These are phyloP conservation scores for Acorus calamus DNA, from an alignment of 106 monocot species.

Conservation along the genomic window DNA sequence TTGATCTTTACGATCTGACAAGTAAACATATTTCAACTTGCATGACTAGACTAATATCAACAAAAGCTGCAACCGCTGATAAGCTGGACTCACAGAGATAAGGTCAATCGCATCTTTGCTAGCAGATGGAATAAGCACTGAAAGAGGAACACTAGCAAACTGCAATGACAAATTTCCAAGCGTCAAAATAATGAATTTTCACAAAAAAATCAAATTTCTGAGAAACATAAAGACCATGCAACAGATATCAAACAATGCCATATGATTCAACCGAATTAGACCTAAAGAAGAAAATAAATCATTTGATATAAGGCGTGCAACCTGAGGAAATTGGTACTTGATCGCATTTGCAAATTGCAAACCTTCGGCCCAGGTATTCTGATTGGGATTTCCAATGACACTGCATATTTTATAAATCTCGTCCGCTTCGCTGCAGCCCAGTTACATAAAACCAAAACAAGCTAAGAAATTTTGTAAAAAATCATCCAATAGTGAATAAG, in stretches of 20 bases:
- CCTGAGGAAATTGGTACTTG: conserved; percentile 65
- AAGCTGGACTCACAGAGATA: conserved; percentile 22
- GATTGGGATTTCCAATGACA: conserved; percentile 56
- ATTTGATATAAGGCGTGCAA: neutral
- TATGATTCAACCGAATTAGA: too few species aligned
- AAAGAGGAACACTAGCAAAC: conserved; percentile 20
- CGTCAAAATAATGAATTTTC: too few species aligned
- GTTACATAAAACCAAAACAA: too few species aligned
- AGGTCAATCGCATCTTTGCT: conserved; percentile 41
- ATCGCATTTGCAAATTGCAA: conserved; percentile 42
- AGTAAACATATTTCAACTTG: neutral
- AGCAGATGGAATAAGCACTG: conserved; percentile 33
- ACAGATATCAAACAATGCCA: too few species aligned
- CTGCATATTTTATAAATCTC: conserved; percentile 76
- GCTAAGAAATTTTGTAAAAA: too few species aligned
- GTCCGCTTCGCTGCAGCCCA: conserved; percentile 44
- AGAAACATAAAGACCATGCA: too few species aligned
- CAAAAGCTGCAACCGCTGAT: neutral
- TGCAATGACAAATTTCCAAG: neutral
- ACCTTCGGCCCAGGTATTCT: conserved; percentile 50
- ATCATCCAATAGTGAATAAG: too few species aligned
- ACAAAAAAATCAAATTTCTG: too few species aligned
- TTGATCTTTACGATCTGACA: neutral
- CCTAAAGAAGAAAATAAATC: conserved; percentile 1
- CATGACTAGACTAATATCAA: neutral